A percentile compares a stretch with the other conserved stretches of the same genome.
These are phyloP conservation scores for Scutellaria baicalensis DNA, from an alignment of 257 asterid species.

Conservation along the genomic window DNA sequence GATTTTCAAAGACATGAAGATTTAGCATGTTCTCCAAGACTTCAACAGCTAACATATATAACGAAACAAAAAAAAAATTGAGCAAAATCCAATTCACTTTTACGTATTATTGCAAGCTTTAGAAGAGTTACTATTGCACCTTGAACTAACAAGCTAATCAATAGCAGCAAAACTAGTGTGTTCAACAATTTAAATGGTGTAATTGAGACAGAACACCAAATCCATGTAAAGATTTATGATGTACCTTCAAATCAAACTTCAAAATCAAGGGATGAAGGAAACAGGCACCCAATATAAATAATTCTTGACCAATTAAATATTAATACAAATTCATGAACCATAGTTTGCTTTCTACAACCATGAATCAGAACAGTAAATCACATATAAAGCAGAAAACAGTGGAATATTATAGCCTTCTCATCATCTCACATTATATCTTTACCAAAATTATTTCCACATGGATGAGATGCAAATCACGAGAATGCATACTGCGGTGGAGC, in stretches of 20 bases:
- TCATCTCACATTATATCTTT: not conserved
- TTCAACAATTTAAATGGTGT: not conserved
- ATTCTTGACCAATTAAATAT: not conserved
- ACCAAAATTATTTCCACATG: not conserved
- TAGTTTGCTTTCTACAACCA: not conserved
- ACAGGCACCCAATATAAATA: not conserved
- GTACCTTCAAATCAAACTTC: not conserved
- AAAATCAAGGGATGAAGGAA: too few relatives aligned
- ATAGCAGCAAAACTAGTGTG: not conserved
- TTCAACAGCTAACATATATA: not conserved
- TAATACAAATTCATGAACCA: not conserved
- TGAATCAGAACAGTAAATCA: not conserved
- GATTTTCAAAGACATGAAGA: not conserved
- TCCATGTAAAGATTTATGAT: not conserved
- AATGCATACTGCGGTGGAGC: slow-evolving; percentile 36
- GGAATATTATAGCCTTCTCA: not conserved
- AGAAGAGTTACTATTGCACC: not conserved
- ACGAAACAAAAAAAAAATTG: not conserved
- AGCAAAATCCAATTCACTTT: not conserved
- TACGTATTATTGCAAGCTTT: not conserved
- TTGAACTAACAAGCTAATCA: not conserved
- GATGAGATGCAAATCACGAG: not conserved
- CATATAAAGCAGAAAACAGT: not conserved
- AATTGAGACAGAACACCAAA: not conserved
- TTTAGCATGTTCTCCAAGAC: not conserved